Conservation (phyloP, 2,329 filamentous ascomycete genomes). For the Claviceps sorghi region DNA sequence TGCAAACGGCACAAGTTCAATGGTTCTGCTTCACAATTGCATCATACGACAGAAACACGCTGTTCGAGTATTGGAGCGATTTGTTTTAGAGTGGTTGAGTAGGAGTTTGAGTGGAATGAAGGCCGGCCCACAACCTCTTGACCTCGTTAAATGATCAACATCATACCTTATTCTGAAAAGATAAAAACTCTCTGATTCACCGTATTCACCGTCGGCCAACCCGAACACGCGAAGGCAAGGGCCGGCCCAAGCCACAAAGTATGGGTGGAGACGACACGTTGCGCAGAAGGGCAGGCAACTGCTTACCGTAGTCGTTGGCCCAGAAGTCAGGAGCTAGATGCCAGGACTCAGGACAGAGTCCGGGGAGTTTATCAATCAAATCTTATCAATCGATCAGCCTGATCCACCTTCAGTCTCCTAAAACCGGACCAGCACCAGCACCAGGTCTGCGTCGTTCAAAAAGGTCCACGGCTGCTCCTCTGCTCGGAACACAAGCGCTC, state of each 20-base stretch:
- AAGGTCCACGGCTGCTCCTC: slow-evolving; percentile 5
- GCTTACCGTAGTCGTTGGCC: neutral
- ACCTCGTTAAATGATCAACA: neutral
- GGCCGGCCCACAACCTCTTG: too few relatives aligned
- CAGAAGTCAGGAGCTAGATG: too few relatives aligned
- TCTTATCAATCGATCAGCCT: slow-evolving; percentile 33
- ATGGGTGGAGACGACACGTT: neutral
- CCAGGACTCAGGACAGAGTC: neutral
- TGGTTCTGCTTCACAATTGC: too few relatives aligned
- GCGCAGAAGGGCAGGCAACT: neutral
- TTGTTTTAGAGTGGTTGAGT: neutral
- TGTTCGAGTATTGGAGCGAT: too few relatives aligned
- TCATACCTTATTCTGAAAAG: neutral
- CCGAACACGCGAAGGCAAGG: neutral
- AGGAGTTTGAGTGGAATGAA: neutral
- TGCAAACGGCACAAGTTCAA: too few relatives aligned
- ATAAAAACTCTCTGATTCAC: neutral
- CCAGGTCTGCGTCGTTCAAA: slow-evolving; percentile 2
- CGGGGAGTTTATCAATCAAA: slow-evolving; percentile 28
- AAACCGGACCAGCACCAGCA: slow-evolving; percentile 16
- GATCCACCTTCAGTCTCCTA: slow-evolving; percentile 19
- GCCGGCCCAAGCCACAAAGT: neutral
- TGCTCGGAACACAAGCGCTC: neutral
- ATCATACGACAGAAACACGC: too few relatives aligned
- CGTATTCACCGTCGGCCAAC: neutral